These are phyloP conservation scores for Podaxis mareebaensis DNA, from an alignment of 768 basidiomycete genomes.

Conservation along the genomic window DNA sequence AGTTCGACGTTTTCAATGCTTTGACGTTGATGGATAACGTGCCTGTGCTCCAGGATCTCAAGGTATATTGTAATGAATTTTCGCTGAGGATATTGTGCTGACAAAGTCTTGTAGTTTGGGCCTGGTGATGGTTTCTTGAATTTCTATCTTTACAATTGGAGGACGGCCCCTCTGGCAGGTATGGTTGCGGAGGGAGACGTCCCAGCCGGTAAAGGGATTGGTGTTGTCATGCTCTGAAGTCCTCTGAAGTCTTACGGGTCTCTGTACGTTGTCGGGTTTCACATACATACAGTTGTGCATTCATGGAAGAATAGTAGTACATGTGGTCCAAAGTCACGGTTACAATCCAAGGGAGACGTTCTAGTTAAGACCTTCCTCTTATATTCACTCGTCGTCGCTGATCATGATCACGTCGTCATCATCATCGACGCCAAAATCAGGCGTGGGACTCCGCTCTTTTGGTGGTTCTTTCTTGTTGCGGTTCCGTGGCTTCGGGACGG, in stretches of 20 bases:
- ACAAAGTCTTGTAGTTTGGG: constrained; percentile 67
- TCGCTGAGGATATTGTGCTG: neutral
- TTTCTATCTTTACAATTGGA: constrained; percentile 96
- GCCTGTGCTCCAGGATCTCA: constrained; percentile 77
- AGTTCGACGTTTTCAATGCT: constrained; percentile 97
- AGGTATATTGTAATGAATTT: constrained; percentile 45
- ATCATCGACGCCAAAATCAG: constrained; percentile 83
- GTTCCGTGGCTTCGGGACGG: constrained; percentile 46
- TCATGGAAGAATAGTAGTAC: constrained; percentile 19
- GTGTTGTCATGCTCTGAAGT: constrained; percentile 88
- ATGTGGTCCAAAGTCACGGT: constrained; percentile 3
- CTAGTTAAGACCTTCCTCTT: constrained; percentile 5
- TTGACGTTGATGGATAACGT: constrained; percentile 95
- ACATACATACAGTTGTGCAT: constrained; percentile 4
- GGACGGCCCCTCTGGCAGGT: constrained; percentile 79
- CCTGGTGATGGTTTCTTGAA: constrained; percentile 88
- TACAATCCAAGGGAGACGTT: neutral
- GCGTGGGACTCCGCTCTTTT: constrained; percentile 64
- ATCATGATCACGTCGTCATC: constrained; percentile 86
- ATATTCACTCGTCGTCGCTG: constrained; percentile 54
- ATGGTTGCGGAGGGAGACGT: constrained; percentile 49
- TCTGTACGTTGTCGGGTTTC: neutral
- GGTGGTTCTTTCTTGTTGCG: constrained; percentile 37
- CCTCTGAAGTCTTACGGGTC: neutral
- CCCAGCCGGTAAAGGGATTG: constrained; percentile 78